Evolutionary conservation across 805 yeast genomes (phyloP).

Genomic region (Hanseniaspora taiwanica): DNA sequence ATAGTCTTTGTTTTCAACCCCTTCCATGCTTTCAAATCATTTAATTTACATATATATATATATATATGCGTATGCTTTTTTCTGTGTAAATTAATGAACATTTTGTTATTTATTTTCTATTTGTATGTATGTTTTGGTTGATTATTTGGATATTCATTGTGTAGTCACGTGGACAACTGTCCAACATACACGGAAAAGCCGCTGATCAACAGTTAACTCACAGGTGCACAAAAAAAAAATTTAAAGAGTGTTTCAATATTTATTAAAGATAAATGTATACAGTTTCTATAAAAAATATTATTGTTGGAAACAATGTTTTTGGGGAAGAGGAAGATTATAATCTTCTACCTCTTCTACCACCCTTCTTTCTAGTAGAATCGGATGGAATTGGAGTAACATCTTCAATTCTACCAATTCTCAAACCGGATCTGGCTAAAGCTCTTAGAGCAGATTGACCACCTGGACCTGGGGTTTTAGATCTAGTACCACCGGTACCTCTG

Average conservation of each 20-base stretch:
- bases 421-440: conserved; percentile 99
- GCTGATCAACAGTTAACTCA: too few species aligned
- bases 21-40: neutral
- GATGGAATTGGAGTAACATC: conserved; percentile 99
- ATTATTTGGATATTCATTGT: too few species aligned
- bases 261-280: too few species aligned
- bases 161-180: too few species aligned
- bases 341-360: conserved; percentile 99
- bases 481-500: conserved; percentile 99
- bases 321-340: conserved; percentile 37
- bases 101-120: too few species aligned
- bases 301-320: conserved; percentile 1
- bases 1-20: neutral
- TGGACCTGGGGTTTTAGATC: conserved; percentile 99
- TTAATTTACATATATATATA: neutral
- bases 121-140: too few species aligned
- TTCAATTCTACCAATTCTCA: conserved; percentile 99
- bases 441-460: conserved; percentile 99
- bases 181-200: too few species aligned
- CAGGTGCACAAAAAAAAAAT: too few species aligned
- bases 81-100: too few species aligned
- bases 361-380: conserved; percentile 99
- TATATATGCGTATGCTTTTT: too few species aligned
- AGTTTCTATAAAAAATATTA: neutral
- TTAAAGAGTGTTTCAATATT: too few species aligned